phyloP scores from a whole-genome alignment of 2,329 filamentous ascomycete species.

The Furcasterigmium sp. region DNA sequence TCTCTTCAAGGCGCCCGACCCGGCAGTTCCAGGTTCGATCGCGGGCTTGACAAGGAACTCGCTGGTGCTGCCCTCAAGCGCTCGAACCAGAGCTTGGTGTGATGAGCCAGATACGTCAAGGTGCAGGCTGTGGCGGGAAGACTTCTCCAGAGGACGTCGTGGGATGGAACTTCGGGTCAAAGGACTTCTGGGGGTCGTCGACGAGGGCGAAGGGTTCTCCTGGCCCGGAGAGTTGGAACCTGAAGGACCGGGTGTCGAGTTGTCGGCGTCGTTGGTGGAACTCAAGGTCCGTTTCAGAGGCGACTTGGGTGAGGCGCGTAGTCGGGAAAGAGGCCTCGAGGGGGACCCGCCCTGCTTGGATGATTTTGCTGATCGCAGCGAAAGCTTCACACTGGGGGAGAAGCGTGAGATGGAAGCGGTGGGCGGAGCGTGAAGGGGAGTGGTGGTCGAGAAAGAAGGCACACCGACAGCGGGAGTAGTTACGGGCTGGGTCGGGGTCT shows the following conservation, averaged over 20 bases:
- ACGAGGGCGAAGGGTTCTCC: conserved; percentile 30
- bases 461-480: conserved; percentile 17
- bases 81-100: conserved; percentile 43
- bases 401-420: conserved; percentile 56
- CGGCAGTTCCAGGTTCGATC: conserved; percentile 45
- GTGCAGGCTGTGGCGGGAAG: conserved; percentile 49
- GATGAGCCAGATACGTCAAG: conserved; percentile 51
- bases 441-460: conserved; percentile 22
- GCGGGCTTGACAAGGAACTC: conserved; percentile 18
- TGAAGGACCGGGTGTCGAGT: conserved; percentile 50
- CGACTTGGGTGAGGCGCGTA: conserved; percentile 71
- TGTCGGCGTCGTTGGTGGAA: conserved; percentile 65
- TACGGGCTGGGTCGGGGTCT: background rate
- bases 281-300: conserved; percentile 74
- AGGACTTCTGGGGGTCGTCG: conserved; percentile 27
- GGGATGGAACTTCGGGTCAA: conserved; percentile 32
- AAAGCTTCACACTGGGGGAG: conserved; percentile 61
- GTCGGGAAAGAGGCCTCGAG: conserved; percentile 51
- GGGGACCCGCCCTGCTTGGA: conserved; percentile 49
- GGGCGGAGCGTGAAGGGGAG: conserved; percentile 22
- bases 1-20: conserved; percentile 83
- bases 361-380: conserved; percentile 57
- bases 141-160: conserved; percentile 41
- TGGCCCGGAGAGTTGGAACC: conserved; percentile 32
- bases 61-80: conserved; percentile 37